Base-by-base conservation (phyloP, 495 filamentous ascomycete genomes). In the Penicillium roqueforti region DNA sequence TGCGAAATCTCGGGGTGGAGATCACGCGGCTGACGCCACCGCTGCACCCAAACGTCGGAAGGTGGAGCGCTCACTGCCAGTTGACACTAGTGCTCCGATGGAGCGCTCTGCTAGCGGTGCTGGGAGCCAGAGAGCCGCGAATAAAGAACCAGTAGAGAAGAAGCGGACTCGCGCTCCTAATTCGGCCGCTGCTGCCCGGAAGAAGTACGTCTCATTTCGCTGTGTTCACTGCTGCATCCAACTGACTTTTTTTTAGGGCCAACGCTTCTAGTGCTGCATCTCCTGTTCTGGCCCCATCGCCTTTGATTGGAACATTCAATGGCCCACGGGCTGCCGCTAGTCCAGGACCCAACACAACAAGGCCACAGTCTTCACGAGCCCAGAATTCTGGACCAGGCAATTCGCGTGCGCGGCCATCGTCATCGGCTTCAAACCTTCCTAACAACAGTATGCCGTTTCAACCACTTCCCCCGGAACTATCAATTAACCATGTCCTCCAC, bases 221-320 rank as follows among this genome's bases (percentile, higher is more conserved):
- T 25, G 1, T 11, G 47, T 20, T 36, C 8, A 26, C 18, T 25
- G 10, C 41, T 39, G 36, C 56, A 45, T 7, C 13, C 40, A 51
- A 18, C 51, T 63, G 25, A 66, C 23, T 47, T 7, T 26, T 47
- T 16, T 52, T 26, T 54, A 83, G 82, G 59, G 77, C 79, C 57
- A 79, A 74, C 10, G 67, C 70, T 10, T 76, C 81, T 14, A 68
- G 70, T 22, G 78, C 75, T 14, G 81, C 83, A 57, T 88, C 88
- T 0, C 88, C 89, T 26, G 80, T 83, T 1, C 65, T 87, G 26
- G 82, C 83, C 14, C 86, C 89, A 1, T 92, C 89, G 3, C 89
- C 89, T 31, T 71, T 90, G 45, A 72, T 84, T 41, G 78, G 80
- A 16, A 80, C 77, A 11, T 85, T 90, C 49, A 76, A 75, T 52